A percentile compares a stretch with the other conserved stretches of the same genome.
phyloP scores from a whole-genome alignment of 2,329 filamentous ascomycete genomes.

The Ceratocystis colombiana region DNA sequence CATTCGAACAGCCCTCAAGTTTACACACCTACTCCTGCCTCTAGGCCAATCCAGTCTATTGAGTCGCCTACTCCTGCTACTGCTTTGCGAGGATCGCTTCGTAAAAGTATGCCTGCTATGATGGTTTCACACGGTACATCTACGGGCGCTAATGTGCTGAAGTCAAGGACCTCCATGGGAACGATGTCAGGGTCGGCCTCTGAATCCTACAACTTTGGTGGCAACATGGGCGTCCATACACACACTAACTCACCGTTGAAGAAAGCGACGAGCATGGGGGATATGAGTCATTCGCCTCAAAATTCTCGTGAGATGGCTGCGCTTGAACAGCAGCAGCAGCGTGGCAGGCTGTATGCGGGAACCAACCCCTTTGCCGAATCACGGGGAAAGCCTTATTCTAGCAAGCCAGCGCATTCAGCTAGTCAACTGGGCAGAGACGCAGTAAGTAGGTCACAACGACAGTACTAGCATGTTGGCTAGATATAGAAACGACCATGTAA shows the following conservation, averaged over 20 bases:
- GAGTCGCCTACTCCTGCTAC: constrained; percentile 18
- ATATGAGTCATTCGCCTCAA: constrained; percentile 42
- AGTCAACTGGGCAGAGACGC: too few relatives aligned
- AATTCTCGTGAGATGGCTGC: constrained; percentile 55
- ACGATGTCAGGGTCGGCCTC: background rate
- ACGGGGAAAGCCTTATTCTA: background rate
- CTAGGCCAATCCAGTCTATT: constrained; percentile 13
- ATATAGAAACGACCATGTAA: too few relatives aligned
- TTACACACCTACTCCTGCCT: constrained; percentile 30
- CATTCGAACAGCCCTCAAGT: constrained; percentile 36
- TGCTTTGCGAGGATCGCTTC: constrained; percentile 7
- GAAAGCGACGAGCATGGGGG: constrained; percentile 57
- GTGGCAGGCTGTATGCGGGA: background rate
- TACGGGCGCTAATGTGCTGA: constrained; percentile 10
- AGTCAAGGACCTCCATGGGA: constrained; percentile 16
- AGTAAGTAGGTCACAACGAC: too few relatives aligned
- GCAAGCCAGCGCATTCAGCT: too few relatives aligned
- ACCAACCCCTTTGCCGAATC: constrained; percentile 21
- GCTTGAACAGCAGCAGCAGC: constrained; percentile 38
- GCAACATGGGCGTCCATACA: constrained; percentile 68
- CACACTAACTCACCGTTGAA: constrained; percentile 75
- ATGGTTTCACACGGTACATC: constrained; percentile 22
- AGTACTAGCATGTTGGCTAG: too few relatives aligned
- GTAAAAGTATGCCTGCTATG: constrained; percentile 18
- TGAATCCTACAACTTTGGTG: constrained; percentile 43